Base-by-base conservation (phyloP, 2,329 filamentous ascomycete species). In the Diaporthe longicolla region DNA sequence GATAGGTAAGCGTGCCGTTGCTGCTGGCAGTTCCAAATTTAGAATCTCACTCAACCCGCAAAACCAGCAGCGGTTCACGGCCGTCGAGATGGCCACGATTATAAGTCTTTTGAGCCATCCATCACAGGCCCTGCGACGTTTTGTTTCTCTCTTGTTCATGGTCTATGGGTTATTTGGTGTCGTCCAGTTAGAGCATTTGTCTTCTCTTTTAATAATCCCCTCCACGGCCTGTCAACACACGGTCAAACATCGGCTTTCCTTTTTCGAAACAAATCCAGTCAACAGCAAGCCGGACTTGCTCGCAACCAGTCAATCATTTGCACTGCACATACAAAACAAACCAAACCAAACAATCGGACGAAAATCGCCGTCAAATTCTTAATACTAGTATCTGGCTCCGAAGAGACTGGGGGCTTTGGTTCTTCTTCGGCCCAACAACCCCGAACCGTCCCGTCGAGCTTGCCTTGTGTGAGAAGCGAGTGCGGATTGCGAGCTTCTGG, bases 231-330 rank as follows among this genome's bases (percentile, higher is more conserved):
- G 77, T 75, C 73, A 77, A 73, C 76, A 77, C 69, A 75, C 63
- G 72, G 74, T 74, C 74, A 69, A 69, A 72, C 73, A 65, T 71
- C 74, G 68, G 71, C 26, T 65, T 61, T 70, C 66, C 52, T 59
- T 70, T 65, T 65, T n/a, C 37, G 71, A 74, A 74, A 75, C 74
- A 75, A 76, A 77, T 84, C 78, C 82, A 82, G 83, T 85, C 70
- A 76, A 85, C 83, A 82, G 87, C 88, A 90, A 90, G 88, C 89
- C 81, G 89, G 89, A 84, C 89, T 91, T 90, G 88, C 87, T 88
- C 83, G 80, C 81, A 87, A 84, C 84, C 83, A 84, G 83, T 85
- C 87, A 85, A 83, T 89, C 86, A 83, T 85, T 85, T 43, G 15
- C 77, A 73, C 70, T 43, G 15, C 77, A 73, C 70, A 72, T 76